Conservation (phyloP, 352 stramenopile genomes). For the Phytopythium vexans region DNA sequence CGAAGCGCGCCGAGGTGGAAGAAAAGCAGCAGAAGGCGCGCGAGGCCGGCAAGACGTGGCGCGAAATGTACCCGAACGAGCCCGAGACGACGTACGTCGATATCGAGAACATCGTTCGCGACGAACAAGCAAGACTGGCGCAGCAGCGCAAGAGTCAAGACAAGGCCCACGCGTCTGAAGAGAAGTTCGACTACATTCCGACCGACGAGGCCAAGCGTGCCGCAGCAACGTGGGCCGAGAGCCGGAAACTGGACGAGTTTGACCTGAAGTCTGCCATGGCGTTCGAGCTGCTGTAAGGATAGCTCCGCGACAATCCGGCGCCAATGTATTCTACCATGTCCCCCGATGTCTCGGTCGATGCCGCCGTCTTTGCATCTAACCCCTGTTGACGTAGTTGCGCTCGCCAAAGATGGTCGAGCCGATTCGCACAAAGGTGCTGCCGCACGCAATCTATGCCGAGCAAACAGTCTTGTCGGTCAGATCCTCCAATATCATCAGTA, state of each 20-base stretch:
- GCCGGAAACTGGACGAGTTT: constrained; percentile 24
- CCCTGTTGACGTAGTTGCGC: constrained; percentile 84
- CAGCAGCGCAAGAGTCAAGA: constrained; percentile 19
- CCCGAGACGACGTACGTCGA: constrained; percentile 77
- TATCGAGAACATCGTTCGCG: constrained; percentile 61
- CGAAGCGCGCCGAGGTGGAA: constrained; percentile 41
- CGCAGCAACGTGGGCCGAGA: constrained; percentile 50
- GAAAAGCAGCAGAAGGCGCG: constrained; percentile 47
- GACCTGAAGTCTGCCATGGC: constrained; percentile 56
- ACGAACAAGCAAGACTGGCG: constrained; percentile 38
- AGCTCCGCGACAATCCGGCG: not conserved
- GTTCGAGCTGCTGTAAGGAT: constrained; percentile 59
- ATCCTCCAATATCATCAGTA: not conserved
- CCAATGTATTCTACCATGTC: not conserved
- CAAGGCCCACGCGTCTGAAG: constrained; percentile 8
- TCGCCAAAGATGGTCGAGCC: constrained; percentile 98
- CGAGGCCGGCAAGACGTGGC: constrained; percentile 67
- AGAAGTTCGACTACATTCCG: constrained; percentile 17
- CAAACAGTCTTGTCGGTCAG: not conserved
- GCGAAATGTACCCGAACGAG: constrained; percentile 77
- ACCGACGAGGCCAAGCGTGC: constrained; percentile 42
- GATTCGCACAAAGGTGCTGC: constrained; percentile 95
- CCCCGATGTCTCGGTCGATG: no score
- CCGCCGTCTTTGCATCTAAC: constrained; percentile 12
- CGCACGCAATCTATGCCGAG: constrained; percentile 85